Percentiles rank a stretch among this genome's conserved stretches.
phyloP scores from a whole-genome alignment of 1,284 basidiomycete species.

The Cryptococcus sp. region DNA sequence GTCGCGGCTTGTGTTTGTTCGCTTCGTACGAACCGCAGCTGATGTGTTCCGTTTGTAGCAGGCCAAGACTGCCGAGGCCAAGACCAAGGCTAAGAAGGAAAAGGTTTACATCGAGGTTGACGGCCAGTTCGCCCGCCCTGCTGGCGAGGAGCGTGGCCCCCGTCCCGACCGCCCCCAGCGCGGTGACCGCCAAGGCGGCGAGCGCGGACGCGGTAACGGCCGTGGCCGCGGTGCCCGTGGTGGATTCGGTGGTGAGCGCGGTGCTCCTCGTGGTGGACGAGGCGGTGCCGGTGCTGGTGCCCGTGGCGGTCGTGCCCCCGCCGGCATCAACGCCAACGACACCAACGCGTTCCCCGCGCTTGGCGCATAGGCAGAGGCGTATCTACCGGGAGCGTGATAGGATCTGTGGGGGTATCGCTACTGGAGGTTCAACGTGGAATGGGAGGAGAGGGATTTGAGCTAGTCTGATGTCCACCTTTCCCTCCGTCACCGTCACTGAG shows the following conservation, averaged over 20 bases:
- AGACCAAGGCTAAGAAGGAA: constrained; percentile 74
- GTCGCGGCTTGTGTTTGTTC: constrained; percentile 9
- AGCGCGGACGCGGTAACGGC: constrained; percentile 27
- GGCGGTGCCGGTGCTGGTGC: constrained; percentile 35
- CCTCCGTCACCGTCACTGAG: background rate
- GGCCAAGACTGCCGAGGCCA: constrained; percentile 78
- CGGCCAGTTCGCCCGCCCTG: constrained; percentile 51
- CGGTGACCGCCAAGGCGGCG: constrained; percentile 27
- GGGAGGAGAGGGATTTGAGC: background rate
- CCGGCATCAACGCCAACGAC: constrained; percentile 68
- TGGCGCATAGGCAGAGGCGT: constrained; percentile 37
- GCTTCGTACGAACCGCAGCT: background rate
- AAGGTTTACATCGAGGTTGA: constrained; percentile 54
- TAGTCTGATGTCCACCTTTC: background rate
- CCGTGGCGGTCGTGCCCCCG: constrained; percentile 38
- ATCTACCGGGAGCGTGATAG: background rate
- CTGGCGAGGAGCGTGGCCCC: constrained; percentile 12
- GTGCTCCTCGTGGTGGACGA: constrained; percentile 28
- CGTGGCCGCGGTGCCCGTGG: constrained; percentile 31
- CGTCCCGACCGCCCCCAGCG: constrained; percentile 32
- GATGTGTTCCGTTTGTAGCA: constrained; percentile 70
- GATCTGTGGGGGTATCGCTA: no score
- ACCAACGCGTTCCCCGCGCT: constrained; percentile 81
- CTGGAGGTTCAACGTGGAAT: background rate
- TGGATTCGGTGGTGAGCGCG: constrained; percentile 36